Conservation (phyloP, 805 yeast genomes). For the Lipomyces orientalis region DNA sequence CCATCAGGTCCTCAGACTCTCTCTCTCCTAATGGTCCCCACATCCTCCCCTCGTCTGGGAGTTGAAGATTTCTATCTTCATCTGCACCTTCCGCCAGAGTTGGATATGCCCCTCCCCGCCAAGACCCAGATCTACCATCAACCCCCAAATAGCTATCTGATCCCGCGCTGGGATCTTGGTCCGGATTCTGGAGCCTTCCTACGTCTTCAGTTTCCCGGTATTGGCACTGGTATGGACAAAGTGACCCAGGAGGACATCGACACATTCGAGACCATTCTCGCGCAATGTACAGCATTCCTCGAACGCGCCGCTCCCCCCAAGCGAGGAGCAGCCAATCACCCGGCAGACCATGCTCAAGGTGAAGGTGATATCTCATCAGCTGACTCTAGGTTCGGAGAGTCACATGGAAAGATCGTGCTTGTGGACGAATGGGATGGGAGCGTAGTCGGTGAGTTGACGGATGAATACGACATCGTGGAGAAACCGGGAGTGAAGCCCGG, state of each 20-base stretch:
- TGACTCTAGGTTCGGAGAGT: not conserved
- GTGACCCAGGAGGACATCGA: not conserved
- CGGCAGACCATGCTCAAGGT: not conserved
- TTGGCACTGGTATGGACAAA: not conserved
- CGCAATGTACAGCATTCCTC: conserved; percentile 5
- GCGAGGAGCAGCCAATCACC: not conserved
- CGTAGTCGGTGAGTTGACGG: conserved; percentile 6
- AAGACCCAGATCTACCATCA: not conserved
- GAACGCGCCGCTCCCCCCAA: conserved; percentile 2
- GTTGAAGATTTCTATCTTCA: conserved; percentile 49
- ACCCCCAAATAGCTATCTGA: not conserved
- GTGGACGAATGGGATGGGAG: not conserved
- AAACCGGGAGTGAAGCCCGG: not conserved
- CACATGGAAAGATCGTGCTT: conserved; percentile 5
- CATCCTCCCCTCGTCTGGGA: conserved; percentile 53
- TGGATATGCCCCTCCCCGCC: conserved; percentile 6
- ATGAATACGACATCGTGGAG: not conserved
- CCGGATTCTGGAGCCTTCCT: not conserved
- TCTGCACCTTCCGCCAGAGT: conserved; percentile 40
- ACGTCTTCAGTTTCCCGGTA: not conserved
- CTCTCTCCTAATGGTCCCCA: conserved; percentile 67
- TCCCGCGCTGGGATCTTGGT: conserved; percentile 4
- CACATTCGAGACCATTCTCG: conserved; percentile 6
- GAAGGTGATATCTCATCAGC: conserved; percentile 1
- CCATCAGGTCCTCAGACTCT: conserved; percentile 61